Conservation (phyloP, 345 rosid species). For the Ricinus communis region DNA sequence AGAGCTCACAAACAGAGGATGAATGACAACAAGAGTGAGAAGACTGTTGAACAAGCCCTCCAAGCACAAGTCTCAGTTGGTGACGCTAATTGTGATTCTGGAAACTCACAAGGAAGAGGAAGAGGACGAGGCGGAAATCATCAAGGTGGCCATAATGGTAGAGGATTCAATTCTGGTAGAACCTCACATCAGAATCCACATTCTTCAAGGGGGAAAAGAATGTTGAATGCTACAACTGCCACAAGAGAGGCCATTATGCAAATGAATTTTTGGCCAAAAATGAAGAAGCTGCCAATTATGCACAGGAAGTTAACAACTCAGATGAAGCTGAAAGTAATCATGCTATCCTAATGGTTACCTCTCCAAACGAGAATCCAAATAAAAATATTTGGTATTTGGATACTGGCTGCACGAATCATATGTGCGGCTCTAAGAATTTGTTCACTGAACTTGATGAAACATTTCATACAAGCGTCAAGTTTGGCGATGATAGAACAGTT, state of each 20-base stretch:
- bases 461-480: background rate
- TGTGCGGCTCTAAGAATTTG: background rate
- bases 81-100: background rate
- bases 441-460: slow-evolving; percentile 12
- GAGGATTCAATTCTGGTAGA: no score
- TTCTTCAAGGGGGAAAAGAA: no score
- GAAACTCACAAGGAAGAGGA: background rate
- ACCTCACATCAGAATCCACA: no score
- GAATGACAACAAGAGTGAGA: background rate
- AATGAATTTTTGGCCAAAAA: background rate
- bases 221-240: background rate
- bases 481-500: background rate
- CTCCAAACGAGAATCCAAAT: background rate
- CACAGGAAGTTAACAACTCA: background rate
- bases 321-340: background rate
- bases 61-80: background rate
- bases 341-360: background rate
- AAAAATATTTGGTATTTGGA: slow-evolving; percentile 8
- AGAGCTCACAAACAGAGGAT: background rate
- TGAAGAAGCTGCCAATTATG: background rate
- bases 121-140: background rate
- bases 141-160: no score
- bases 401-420: slow-evolving; percentile 6
- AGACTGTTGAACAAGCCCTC: background rate
- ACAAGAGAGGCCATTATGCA: background rate